Evolutionary conservation across 768 basidiomycete genomes (phyloP).

Genomic region (Glaciozyma martinii): DNA sequence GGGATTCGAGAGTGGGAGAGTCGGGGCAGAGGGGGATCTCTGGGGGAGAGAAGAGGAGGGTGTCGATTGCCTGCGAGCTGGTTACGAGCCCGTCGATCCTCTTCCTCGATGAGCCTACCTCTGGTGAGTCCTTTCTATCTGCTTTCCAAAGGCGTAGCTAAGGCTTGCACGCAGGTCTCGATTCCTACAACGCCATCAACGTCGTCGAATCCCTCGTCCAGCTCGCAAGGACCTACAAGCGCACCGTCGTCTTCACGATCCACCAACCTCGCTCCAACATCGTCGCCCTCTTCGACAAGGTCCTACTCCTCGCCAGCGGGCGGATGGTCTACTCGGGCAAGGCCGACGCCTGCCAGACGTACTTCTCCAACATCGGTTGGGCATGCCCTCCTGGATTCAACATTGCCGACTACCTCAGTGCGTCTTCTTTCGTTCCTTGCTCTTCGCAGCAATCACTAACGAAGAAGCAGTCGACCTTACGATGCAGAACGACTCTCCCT

Average conservation of each 20-base stretch:
- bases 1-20: conserved; percentile 80
- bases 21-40: conserved; percentile 85
- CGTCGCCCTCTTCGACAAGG: conserved; percentile 86
- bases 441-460: neutral
- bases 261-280: conserved; percentile 98
- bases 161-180: conserved; percentile 53
- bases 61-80: conserved; percentile 94
- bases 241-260: conserved; percentile 94
- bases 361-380: conserved; percentile 67
- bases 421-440: conserved; percentile 36
- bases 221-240: conserved; percentile 77
- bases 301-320: conserved; percentile 75
- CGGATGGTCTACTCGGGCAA: conserved; percentile 78
- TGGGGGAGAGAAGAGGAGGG: conserved; percentile 93
- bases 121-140: conserved; percentile 49
- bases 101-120: conserved; percentile 95
- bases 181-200: conserved; percentile 90
- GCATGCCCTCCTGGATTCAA: conserved; percentile 91
- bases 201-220: conserved; percentile 81
- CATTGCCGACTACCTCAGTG: conserved; percentile 91
- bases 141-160: no score
- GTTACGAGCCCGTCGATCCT: conserved; percentile 94
- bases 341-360: conserved; percentile 61
- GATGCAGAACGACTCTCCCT: conserved; percentile 45
- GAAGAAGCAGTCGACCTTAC: conserved; percentile 57